Evolutionary conservation across 306 rosid genomes (phyloP).

Genomic region (Malus domestica): ASM211411v1 NC_041795.1:30733501-30734000

Average conservation of each 20-base stretch:
- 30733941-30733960: no score
- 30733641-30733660: no score
- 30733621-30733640: no score
- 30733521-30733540: no score
- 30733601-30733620: neutral
- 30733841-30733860: neutral
- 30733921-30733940: no score
- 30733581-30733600: neutral
- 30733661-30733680: neutral
- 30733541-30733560: no score
- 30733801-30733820: neutral
- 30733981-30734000: no score
- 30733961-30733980: no score
- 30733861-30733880: neutral
- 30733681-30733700: neutral
- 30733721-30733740: neutral
- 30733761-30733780: neutral
- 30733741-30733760: fast-evolving
- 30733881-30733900: no score
- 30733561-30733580: neutral
- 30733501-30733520: no score
- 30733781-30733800: neutral
- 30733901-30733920: no score
- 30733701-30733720: neutral
- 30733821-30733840: neutral